phyloP scores from a whole-genome alignment of 225 moss, liverwort and hornwort genomes.

The Bryoerythrophyllum caledonicum region DNA sequence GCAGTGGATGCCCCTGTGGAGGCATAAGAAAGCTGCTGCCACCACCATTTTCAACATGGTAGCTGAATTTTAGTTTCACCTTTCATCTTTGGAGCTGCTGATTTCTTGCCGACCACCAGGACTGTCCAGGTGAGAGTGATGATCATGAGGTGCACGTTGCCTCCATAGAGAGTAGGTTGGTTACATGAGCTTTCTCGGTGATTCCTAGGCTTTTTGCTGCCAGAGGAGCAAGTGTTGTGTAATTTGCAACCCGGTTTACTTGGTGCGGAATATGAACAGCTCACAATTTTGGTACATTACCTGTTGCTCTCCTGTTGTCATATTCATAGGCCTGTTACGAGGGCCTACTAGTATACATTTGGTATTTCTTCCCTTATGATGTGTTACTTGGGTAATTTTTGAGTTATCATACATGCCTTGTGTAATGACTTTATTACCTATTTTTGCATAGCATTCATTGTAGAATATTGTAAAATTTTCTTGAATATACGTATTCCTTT shows the following conservation, averaged over 20 bases:
- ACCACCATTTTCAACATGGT: neutral
- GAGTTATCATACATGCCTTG: no score
- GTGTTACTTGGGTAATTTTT: no score
- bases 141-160: neutral
- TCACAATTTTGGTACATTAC: neutral
- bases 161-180: neutral
- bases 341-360: no score
- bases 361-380: no score
- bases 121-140: neutral
- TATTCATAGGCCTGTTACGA: no score
- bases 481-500: no score
- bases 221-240: neutral
- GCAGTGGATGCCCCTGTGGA: constrained; percentile 11
- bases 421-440: no score
- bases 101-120: neutral
- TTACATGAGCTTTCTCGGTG: neutral
- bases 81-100: neutral
- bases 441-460: no score
- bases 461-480: no score
- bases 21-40: neutral
- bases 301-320: no score
- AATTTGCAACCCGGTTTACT: neutral
- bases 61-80: constrained; percentile 6
- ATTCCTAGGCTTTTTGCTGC: constrained; percentile 1
- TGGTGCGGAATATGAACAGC: neutral